Base-by-base conservation (phyloP, 2,329 filamentous ascomycete genomes). In the Hymenoscyphus occultus region DNA sequence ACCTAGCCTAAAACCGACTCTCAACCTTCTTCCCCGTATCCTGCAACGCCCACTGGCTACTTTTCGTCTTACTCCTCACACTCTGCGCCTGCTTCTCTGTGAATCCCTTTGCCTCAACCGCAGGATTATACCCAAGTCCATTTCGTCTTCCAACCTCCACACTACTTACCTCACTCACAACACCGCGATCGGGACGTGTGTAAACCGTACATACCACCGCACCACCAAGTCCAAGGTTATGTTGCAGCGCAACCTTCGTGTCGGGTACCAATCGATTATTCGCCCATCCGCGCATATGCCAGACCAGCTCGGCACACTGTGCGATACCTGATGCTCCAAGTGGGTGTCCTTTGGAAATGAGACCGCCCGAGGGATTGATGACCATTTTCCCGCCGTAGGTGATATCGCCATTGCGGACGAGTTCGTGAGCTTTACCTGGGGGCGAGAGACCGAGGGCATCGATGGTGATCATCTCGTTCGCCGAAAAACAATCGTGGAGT, bases 281-380 rank as follows among this genome's bases (percentile, higher is more conserved):
- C 22, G 94, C 94, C 94, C 94, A 97, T 13, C 94, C 94, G 69
- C 94, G 86, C 72, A 98, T 82, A 75, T 98, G 94, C 94, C 94
- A 98, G 35, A 96, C 91, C 13, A 98, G 82, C 80, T 98, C 94
- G 5, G 94, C 92, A 76, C 93, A 97, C 80, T 98, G 94, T 13
- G 94, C 95, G 61, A 98, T 84, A n/a, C 95, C 94, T 0, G 92
- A 96, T 0, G 94, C 94, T 40, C 94, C 94, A 3, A 98, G 87
- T 0, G 95, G 94, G 77, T 98, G 94, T 51, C 94, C 95, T 82
- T 98, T 98, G 68, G 91, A 95, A 74, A 98, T 98, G 64, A 98
- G 85, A 1, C 95, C 95, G 56, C 94, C 95, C 0, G 92, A 96
- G 1, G 94, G 94, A 79, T 98, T 98, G 77, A 98, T 86, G 68